Evolutionary conservation across 192 early-diverging fungal genomes (phyloP), one percentile per base, ranked within the genome.

Genomic region (Rhizoclosmatium globosum): DNA sequence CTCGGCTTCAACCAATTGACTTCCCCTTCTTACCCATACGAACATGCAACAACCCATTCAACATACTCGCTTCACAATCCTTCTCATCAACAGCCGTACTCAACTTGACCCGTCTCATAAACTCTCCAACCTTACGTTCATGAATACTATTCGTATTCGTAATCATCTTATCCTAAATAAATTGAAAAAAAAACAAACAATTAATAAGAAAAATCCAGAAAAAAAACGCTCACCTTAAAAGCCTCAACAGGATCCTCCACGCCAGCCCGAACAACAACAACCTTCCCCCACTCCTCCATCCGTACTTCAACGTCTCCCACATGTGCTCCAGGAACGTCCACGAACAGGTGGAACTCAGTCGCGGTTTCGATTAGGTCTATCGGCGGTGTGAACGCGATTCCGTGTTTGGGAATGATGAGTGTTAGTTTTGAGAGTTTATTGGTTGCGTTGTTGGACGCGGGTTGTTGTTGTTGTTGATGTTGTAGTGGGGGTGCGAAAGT

Each of bases 41-140:
- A 9, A 56, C 53, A 56, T 56, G 53, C 53, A 56, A 56, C 53
- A 56, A 56, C 53, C 53, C 53, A 56, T 56, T 56, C 11, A 56
- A 56, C 53, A 56, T 56, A 56, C 9, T n/a, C 9, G 53, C 53
- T 15, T 56, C 53, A 56, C 53, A 56, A 56, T 56, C 53, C 9
- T n/a, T 56, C 53, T 9, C 53, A n/a, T 56, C 53, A 56, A n/a
- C 53, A n/a, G 11, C 11, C 19, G 11, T n/a, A 56, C 19, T n/a
- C 53, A 56, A 56, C 53, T 56, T n/a, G 19, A 56, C 53, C 11
- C 53, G 53, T 56, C 53, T 56, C 53, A 56, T n/a, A 9, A 56
- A 15, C 53, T 56, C 19, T n/a, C 53, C 53, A 56, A 56, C 53
- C 1, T n/a, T 56, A 0, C 53, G 9, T n/a, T 56, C 53, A 56